Evolutionary conservation across 208 protist species (phyloP), one percentile per base, ranked within the genome.

Genomic region (Trypanosoma congolense): DNA sequence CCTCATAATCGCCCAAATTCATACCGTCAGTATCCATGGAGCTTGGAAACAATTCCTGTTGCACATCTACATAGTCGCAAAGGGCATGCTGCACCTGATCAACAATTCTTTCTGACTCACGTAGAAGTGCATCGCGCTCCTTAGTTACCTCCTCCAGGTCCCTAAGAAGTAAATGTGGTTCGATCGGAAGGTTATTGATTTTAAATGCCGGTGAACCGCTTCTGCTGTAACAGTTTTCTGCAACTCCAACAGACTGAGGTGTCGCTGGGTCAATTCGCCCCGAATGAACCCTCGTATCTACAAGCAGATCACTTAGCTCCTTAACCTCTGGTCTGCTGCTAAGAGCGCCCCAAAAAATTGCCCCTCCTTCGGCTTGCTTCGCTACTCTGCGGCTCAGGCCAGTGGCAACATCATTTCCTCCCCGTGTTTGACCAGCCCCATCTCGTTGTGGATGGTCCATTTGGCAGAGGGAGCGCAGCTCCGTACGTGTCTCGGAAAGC

Each of bases 91-190:
- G 64, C n/a, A 63, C 64, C 18, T 43, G 64, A n/a, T 8, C 29
- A 42, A 70, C 64, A 45, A 63, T 35, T n/a, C 63, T 38, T 18
- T 63, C 57, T 14, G 64, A 56, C 1, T 46, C 56, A n/a, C 30
- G 42, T 2, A 40, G 24, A 33, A 70, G 4, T 1, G 41, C 42
- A 29, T 70, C 64, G 19, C 64, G 55, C 31, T 61, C 64, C 35
- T 50, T 16, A 12, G 24, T 31, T 12, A 47, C 46, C 10, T 12
- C 4, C 16, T 26, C n/a, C 5, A 64, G 49, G 2, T 33, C 26
- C 19, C 51, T 29, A 5, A 31, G 12, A 1, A 56, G 29, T 24
- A 35, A 30, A 18, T 47, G 12, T 21, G 18, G 5, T 30, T 64
- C 58, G 2, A 18, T 30, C 6, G 16, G 3, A 35, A 18, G 26